A percentile compares a stretch with the other conserved stretches of the same genome.
Conservation (phyloP, 305 asterid genomes). For the Salvia sclarea region DNA sequence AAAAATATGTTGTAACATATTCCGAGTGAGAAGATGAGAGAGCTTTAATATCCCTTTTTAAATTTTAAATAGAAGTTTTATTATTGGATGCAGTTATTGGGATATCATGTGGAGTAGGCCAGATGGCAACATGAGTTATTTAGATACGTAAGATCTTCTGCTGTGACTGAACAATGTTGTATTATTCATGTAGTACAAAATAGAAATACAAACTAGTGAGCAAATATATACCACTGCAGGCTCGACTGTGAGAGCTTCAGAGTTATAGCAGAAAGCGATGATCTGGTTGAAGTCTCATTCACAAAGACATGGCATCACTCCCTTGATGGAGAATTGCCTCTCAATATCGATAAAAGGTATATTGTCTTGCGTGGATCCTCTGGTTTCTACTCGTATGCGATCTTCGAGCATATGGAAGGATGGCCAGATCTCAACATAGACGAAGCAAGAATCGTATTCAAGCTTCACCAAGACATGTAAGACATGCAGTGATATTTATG, state of each 20-base stretch:
- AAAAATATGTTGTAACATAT: no score
- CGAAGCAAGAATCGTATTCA: conserved; percentile 57
- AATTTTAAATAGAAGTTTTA: no score
- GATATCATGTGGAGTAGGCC: conserved; percentile 61
- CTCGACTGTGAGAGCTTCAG: conserved; percentile 40
- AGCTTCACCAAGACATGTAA: conserved; percentile 51
- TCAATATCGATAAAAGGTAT: conserved; percentile 53
- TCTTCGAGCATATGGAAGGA: conserved; percentile 54
- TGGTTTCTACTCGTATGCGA: conserved; percentile 60
- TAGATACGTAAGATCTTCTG: conserved; percentile 44
- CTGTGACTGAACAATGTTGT: no score
- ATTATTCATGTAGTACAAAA: not conserved
- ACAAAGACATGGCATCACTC: conserved; percentile 44
- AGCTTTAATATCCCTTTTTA: no score
- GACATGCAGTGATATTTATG: no score
- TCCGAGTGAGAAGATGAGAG: no score
- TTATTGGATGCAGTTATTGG: conserved; percentile 55
- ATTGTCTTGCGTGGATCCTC: conserved; percentile 52
- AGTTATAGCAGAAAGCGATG: conserved; percentile 40
- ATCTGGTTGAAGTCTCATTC: conserved; percentile 68
- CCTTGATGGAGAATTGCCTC: conserved; percentile 37
- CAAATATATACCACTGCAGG: no score
- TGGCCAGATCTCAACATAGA: conserved; percentile 57
- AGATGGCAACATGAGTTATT: conserved; percentile 26
- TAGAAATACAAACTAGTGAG: no score